Conservation (phyloP, 495 filamentous ascomycete genomes). For the Hypomontagnella monticulosa region DNA sequence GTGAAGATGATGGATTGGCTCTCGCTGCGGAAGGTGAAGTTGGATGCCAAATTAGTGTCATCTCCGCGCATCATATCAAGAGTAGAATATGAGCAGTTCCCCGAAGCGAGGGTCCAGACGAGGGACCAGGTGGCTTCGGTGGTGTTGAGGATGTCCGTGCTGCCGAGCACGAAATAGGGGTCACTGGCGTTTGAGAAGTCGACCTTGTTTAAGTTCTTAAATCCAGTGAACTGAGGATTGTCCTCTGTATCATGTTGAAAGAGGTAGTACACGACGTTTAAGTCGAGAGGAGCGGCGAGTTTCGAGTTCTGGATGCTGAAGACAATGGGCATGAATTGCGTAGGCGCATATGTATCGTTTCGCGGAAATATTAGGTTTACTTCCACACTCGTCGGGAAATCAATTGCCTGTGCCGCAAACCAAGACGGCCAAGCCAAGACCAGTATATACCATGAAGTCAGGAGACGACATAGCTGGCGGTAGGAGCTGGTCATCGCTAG, state of each 20-base stretch:
- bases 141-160: too few species aligned
- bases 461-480: not conserved
- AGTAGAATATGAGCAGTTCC: too few species aligned
- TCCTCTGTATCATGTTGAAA: constrained; percentile 4
- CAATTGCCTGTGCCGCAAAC: constrained; percentile 1
- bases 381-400: constrained; percentile 40
- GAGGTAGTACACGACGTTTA: constrained; percentile 8
- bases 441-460: not conserved
- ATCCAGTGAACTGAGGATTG: too few species aligned
- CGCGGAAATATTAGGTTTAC: constrained; percentile 52
- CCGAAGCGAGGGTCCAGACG: too few species aligned
- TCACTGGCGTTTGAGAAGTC: too few species aligned
- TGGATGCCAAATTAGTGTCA: too few species aligned
- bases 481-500: not conserved
- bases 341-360: constrained; percentile 54
- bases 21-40: too few species aligned
- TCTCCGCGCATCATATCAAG: too few species aligned
- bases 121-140: too few species aligned
- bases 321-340: constrained; percentile 46
- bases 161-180: too few species aligned
- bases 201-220: too few species aligned
- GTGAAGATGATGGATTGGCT: too few species aligned
- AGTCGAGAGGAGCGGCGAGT: constrained; percentile 34
- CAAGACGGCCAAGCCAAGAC: not conserved
- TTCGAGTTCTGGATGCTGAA: constrained; percentile 52